Percentiles rank a stretch among this genome's conserved stretches.
Evolutionary conservation across 2,329 filamentous ascomycete genomes (phyloP).

Genomic region (Penicillium capsulatum): DNA sequence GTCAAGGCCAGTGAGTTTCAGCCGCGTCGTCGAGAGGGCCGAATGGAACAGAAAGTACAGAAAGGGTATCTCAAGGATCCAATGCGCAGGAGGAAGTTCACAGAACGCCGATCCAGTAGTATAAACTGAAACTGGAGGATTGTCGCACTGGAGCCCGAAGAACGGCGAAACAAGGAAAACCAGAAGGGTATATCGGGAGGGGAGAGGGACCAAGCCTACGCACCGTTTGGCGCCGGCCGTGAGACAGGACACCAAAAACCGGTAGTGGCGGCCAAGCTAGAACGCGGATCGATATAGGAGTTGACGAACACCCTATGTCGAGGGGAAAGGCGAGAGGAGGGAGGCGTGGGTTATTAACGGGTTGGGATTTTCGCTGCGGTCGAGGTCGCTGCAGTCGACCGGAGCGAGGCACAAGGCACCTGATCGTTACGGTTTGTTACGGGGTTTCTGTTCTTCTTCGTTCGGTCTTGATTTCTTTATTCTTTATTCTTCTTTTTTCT

Average conservation of each 20-base stretch:
- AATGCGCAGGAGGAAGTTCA: slow-evolving; percentile 23
- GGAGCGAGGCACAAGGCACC: slow-evolving; percentile 14
- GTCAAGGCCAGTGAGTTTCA: slow-evolving; percentile 32
- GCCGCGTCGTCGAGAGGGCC: slow-evolving; percentile 28
- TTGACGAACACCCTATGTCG: slow-evolving; percentile 26
- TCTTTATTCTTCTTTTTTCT: too few relatives aligned
- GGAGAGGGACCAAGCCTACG: slow-evolving; percentile 42
- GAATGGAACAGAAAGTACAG: slow-evolving; percentile 24
- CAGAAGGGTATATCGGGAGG: slow-evolving; percentile 15
- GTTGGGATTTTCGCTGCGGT: slow-evolving; percentile 23
- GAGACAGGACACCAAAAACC: slow-evolving; percentile 46
- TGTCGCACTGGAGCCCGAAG: slow-evolving; percentile 7
- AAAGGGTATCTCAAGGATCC: slow-evolving; percentile 34
- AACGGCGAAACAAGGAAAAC: slow-evolving; percentile 14
- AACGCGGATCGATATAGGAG: slow-evolving; percentile 35
- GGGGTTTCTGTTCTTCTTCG: not conserved
- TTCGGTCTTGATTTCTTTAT: slow-evolving; percentile 2
- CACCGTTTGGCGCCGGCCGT: slow-evolving; percentile 46
- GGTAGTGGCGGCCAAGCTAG: slow-evolving; percentile 43
- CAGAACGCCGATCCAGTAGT: slow-evolving; percentile 21
- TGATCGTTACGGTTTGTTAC: slow-evolving; percentile 4
- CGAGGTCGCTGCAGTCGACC: slow-evolving; percentile 15
- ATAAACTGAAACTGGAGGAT: slow-evolving; percentile 9
- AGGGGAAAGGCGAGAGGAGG: slow-evolving; percentile 13
- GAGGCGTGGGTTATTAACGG: slow-evolving; percentile 22